Percentiles rank a stretch among this genome's conserved stretches.
phyloP scores from a whole-genome alignment of 257 asterid genomes.

The Knoxia roxburghii region DNA sequence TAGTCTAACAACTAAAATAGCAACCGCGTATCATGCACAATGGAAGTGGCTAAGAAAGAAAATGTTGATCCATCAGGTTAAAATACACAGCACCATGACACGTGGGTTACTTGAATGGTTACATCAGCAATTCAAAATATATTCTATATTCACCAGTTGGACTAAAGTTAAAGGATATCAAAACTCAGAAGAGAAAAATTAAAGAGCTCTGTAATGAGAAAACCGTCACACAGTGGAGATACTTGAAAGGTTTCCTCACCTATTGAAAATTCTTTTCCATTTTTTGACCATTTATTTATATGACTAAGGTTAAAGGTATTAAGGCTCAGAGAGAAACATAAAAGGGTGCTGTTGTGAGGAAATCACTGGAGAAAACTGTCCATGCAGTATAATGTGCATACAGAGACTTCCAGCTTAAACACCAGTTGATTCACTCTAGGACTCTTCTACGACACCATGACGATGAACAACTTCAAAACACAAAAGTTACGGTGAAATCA shows the following conservation, averaged over 20 bases:
- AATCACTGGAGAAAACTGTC: neutral
- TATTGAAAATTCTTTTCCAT: too few relatives aligned
- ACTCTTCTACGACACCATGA: neutral
- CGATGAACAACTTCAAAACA: neutral
- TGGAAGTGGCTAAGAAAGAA: neutral
- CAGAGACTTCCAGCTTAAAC: neutral
- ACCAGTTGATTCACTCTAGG: neutral
- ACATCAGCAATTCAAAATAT: neutral
- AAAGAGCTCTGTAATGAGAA: too few relatives aligned
- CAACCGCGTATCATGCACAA: neutral
- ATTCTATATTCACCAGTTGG: neutral
- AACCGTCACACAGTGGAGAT: too few relatives aligned
- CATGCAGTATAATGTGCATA: neutral
- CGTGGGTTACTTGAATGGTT: neutral
- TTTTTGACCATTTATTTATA: too few relatives aligned
- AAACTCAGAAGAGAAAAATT: too few relatives aligned
- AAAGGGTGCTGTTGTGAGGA: neutral
- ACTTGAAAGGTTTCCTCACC: too few relatives aligned
- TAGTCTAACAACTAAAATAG: neutral
- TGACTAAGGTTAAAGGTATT: too few relatives aligned
- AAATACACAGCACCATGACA: neutral
- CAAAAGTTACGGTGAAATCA: neutral
- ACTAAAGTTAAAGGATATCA: neutral
- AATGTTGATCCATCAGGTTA: neutral
- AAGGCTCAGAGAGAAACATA: neutral